phyloP scores from a whole-genome alignment of 2,329 filamentous ascomycete species.

The Phoma sp. region DNA sequence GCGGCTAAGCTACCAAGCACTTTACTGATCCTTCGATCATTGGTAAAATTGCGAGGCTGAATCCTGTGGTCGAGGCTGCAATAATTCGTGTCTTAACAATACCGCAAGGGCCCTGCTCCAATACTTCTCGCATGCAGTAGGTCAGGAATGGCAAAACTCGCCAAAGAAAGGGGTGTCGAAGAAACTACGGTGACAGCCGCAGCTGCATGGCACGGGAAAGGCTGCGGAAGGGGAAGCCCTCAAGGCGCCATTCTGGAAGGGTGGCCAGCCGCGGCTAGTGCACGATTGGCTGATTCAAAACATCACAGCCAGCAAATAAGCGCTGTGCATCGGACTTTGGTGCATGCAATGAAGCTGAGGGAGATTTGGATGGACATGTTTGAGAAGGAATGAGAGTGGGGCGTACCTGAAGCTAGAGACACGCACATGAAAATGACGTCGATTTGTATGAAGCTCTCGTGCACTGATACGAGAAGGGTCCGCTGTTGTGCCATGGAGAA shows the following conservation, averaged over 20 bases:
- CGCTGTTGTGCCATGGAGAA: constrained; percentile 18
- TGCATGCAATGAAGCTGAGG: constrained; percentile 16
- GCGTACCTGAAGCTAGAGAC: constrained; percentile 12
- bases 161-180: constrained; percentile 5
- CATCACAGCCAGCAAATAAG: constrained; percentile 10
- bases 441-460: neutral
- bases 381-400: constrained; percentile 14
- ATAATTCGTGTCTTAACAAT: constrained; percentile 2
- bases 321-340: constrained; percentile 2
- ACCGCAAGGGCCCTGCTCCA: constrained; percentile 2
- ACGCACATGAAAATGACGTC: constrained; percentile 9
- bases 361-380: constrained; percentile 16
- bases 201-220: constrained; percentile 15
- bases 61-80: constrained; percentile 17
- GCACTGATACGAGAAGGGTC: neutral
- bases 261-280: constrained; percentile 9
- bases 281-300: constrained; percentile 9
- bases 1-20: constrained; percentile 16
- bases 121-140: constrained; percentile 2
- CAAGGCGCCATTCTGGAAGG: constrained; percentile 8
- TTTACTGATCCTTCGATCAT: constrained; percentile 15
- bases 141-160: neutral
- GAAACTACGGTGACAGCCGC: constrained; percentile 5
- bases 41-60: constrained; percentile 15
- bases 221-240: constrained; percentile 4